phyloP scores from a whole-genome alignment of 2,329 filamentous ascomycete species.

The Beauveria sp. region DNA sequence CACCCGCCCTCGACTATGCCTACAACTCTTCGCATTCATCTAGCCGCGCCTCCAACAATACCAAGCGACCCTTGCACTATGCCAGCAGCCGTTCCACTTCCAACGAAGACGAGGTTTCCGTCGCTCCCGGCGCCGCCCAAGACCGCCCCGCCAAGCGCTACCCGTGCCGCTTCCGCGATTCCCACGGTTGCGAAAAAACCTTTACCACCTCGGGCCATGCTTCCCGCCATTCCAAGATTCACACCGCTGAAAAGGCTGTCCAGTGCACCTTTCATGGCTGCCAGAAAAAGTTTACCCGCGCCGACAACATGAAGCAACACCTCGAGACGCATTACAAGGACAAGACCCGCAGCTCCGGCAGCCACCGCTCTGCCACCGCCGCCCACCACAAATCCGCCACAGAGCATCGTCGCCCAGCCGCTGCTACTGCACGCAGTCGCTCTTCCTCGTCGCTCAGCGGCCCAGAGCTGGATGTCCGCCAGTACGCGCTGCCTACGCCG shows the following conservation, averaged over 20 bases:
- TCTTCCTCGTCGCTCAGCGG: slow-evolving; percentile 17
- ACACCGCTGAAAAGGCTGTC: slow-evolving; percentile 73
- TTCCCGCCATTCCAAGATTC: slow-evolving; percentile 78
- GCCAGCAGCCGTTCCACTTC: slow-evolving; percentile 39
- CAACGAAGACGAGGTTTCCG: slow-evolving; percentile 43
- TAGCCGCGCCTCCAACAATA: slow-evolving; percentile 22
- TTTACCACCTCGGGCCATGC: slow-evolving; percentile 82
- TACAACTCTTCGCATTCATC: slow-evolving; percentile 30
- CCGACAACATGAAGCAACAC: slow-evolving; percentile 85
- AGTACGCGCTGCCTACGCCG: slow-evolving; percentile 29
- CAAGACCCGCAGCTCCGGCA: slow-evolving; percentile 39
- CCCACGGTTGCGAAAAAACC: slow-evolving; percentile 65
- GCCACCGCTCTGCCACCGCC: slow-evolving; percentile 26
- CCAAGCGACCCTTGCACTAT: slow-evolving; percentile 36
- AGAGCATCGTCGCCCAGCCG: neutral
- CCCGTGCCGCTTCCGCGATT: slow-evolving; percentile 65
- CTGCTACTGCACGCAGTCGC: slow-evolving; percentile 20
- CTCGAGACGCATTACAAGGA: slow-evolving; percentile 68
- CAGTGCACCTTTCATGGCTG: slow-evolving; percentile 61
- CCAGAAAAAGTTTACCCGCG: slow-evolving; percentile 72
- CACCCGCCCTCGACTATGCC: slow-evolving; percentile 40
- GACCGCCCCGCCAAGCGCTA: slow-evolving; percentile 57
- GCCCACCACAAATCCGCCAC: slow-evolving; percentile 22
- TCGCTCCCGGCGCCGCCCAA: slow-evolving; percentile 31
- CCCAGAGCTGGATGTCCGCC: slow-evolving; percentile 30